A percentile compares a stretch with the other conserved stretches of the same genome.
Conservation (phyloP, 75 land plant species). For the Azolla pinnata region DNA sequence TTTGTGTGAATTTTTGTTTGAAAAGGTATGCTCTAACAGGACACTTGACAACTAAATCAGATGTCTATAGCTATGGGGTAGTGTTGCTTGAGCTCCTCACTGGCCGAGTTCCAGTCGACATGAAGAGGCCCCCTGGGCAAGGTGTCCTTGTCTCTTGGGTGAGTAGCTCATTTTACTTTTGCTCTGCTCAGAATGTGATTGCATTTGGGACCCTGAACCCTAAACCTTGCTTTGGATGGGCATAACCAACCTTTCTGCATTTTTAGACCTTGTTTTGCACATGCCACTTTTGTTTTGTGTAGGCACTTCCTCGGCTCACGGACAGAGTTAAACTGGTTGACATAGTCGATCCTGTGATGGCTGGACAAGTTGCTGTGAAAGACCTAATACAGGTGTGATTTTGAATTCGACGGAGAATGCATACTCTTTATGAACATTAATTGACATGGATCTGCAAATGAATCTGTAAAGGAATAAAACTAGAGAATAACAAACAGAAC, state of each 20-base stretch:
- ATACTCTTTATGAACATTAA: background rate
- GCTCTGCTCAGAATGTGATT: background rate
- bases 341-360: conserved; percentile 65
- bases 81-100: conserved; percentile 75
- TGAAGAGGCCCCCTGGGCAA: conserved; percentile 61
- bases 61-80: conserved; percentile 91
- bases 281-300: background rate
- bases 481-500: background rate
- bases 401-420: too few relatives aligned
- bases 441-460: background rate
- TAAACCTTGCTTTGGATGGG: background rate
- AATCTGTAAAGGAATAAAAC: background rate
- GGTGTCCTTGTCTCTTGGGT: conserved; percentile 80
- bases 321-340: conserved; percentile 58
- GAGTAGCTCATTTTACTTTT: background rate
- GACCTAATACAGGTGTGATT: conserved; percentile 64
- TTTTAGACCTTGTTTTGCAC: background rate
- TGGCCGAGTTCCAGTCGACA: conserved; percentile 66
- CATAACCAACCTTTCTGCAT: background rate
- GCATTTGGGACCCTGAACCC: background rate
- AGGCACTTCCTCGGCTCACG: conserved; percentile 79
- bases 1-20: too few relatives aligned
- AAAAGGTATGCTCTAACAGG: conserved; percentile 77
- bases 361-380: conserved; percentile 64
- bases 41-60: conserved; percentile 82